phyloP scores from a whole-genome alignment of 2,329 filamentous ascomycete genomes.

The Keithomyces neogunnii region DNA sequence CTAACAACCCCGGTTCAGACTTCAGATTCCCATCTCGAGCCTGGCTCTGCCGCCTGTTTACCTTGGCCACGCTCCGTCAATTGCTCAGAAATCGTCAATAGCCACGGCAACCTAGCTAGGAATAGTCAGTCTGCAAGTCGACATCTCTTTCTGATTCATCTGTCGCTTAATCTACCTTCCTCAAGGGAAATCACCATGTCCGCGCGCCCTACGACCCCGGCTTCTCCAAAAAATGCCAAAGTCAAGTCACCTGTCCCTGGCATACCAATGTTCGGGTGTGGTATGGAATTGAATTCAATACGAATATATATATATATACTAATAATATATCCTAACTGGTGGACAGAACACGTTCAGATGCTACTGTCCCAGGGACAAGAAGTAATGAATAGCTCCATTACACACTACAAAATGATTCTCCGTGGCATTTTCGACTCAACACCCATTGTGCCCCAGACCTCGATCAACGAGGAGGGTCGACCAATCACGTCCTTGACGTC shows the following conservation, averaged over 20 bases:
- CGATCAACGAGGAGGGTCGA: conserved; percentile 46
- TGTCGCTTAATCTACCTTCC: neutral
- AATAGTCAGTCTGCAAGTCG: no score
- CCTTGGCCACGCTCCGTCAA: no score
- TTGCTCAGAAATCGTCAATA: no score
- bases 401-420: conserved; percentile 64
- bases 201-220: conserved; percentile 38
- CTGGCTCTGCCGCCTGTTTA: no score
- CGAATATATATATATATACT: conserved; percentile 10
- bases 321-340: neutral
- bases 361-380: conserved; percentile 55
- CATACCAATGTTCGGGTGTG: conserved; percentile 54
- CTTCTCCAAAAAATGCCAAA: conserved; percentile 48
- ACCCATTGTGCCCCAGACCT: conserved; percentile 57
- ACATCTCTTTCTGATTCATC: no score
- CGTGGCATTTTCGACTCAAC: conserved; percentile 61
- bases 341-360: conserved; percentile 62
- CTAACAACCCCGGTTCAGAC: no score
- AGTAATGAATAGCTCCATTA: conserved; percentile 58
- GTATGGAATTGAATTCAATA: conserved; percentile 29
- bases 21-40: no score
- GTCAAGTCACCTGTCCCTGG: conserved; percentile 52
- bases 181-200: conserved; percentile 28
- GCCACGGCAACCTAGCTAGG: no score
- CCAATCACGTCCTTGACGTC: conserved; percentile 54